Base-by-base conservation (phyloP, 805 yeast genomes). In the Kuraishia ogatae region DNA sequence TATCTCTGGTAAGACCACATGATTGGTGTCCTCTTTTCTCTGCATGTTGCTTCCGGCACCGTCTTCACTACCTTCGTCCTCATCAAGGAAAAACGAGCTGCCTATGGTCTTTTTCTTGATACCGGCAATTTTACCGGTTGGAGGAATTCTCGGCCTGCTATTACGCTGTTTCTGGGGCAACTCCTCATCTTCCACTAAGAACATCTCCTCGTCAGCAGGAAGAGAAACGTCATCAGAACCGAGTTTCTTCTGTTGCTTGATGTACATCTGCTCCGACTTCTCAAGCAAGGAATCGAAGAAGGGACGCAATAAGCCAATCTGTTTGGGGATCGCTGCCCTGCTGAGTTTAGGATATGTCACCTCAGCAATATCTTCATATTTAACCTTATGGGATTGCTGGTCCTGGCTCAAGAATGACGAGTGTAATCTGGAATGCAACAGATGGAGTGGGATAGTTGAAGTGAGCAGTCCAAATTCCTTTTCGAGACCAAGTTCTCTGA, bases 401-500 rank as follows among this genome's bases (percentile, higher is more conserved):
- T 74, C 74, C 20, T 76, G 75, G 28, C 72, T 75, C 56, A 70
- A 71, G 58, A 73, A 77, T n/a, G 84, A 78, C 56, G 78, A 85
- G 50, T 84, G 83, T 51, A 88, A 75, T 57, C 86, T 77, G 8
- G 96, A 83, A 61, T 90, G 97, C 43, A 94, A 73, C 56, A 94
- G 73, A 68, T 93, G 96, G 50, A 96, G 75, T 1, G 99, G 99
- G 26, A 94, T 90, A 0, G 96, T 82, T 2, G 92, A 80, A 28
- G 92, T 86, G 52, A 91, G 71, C 66, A 93, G 74, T 11, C 93
- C 92, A 67, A 90, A 87, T 68, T 94, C 99, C 63, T 86, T 89
- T 64, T 93, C 98, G 54, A 94, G 73, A 0, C 99, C 99, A 51
- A 94, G 75, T 60, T 93, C 98, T 65, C 81, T 87, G 75, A 94